Evolutionary conservation across 352 stramenopile species (phyloP).

Genomic region (Hyaloperonospora arabidopsidis): DNA sequence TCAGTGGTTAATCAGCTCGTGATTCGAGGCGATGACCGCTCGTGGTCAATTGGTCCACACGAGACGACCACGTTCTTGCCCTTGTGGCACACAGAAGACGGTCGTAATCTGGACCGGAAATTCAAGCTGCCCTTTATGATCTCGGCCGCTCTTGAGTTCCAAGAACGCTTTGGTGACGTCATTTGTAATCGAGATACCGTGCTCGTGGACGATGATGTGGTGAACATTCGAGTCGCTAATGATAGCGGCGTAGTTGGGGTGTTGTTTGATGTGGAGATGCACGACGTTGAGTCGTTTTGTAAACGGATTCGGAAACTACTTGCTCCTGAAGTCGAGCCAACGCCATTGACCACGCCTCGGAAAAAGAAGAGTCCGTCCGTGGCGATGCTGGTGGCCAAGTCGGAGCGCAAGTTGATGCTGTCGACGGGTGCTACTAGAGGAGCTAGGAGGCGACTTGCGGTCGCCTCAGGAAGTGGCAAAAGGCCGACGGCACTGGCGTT

Average conservation of each 20-base stretch:
- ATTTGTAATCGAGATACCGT: slow-evolving; percentile 62
- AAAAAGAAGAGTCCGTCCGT: slow-evolving; percentile 15
- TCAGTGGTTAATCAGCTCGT: slow-evolving; percentile 39
- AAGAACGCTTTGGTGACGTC: slow-evolving; percentile 12
- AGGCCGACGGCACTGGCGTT: slow-evolving; percentile 37
- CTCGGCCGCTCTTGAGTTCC: slow-evolving; percentile 48
- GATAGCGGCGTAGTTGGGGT: slow-evolving; percentile 67
- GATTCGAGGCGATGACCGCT: slow-evolving; percentile 51
- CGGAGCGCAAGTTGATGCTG: slow-evolving; percentile 28
- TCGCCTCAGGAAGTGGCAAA: slow-evolving; percentile 9
- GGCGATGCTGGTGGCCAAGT: slow-evolving; percentile 32
- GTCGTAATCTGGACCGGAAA: slow-evolving; percentile 48
- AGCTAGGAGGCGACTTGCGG: slow-evolving; percentile 18
- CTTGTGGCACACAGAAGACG: slow-evolving; percentile 38
- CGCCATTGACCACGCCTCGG: slow-evolving; percentile 18
- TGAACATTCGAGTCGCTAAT: slow-evolving; percentile 66
- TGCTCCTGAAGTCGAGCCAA: background rate
- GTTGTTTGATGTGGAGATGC: slow-evolving; percentile 53
- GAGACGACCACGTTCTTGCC: slow-evolving; percentile 46
- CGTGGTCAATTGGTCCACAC: slow-evolving; percentile 45
- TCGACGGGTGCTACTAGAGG: slow-evolving; percentile 9
- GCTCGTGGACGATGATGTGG: slow-evolving; percentile 70
- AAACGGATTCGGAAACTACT: slow-evolving; percentile 31
- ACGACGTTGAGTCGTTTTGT: slow-evolving; percentile 37
- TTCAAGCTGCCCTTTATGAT: slow-evolving; percentile 76